Conservation (phyloP, 2,329 filamentous ascomycete species). For the Alternaria brassicicola region DNA sequence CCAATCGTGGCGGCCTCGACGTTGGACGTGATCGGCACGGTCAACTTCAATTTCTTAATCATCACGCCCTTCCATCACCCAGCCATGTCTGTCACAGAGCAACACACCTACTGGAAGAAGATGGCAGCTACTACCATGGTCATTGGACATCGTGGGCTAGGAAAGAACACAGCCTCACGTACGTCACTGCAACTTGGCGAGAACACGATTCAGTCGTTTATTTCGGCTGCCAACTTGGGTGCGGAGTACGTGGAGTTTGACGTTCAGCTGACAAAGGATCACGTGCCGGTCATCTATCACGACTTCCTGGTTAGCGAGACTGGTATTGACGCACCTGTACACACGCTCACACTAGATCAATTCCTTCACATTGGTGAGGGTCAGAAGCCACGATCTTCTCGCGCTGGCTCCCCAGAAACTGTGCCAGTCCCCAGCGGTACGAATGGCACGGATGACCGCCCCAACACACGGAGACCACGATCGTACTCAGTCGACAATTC, state of each 20-base stretch:
- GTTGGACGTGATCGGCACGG: slow-evolving; percentile 87
- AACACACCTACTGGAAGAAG: slow-evolving; percentile 97
- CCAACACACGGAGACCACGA: slow-evolving; percentile 49
- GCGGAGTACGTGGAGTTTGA: slow-evolving; percentile 78
- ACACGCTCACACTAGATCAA: slow-evolving; percentile 92
- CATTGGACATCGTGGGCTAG: slow-evolving; percentile 73
- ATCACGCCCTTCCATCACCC: slow-evolving; percentile 94
- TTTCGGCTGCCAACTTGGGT: slow-evolving; percentile 91
- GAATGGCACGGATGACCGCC: slow-evolving; percentile 24
- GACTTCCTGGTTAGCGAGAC: slow-evolving; percentile 98
- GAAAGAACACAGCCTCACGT: slow-evolving; percentile 85
- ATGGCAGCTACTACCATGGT: slow-evolving; percentile 87
- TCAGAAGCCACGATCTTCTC: slow-evolving; percentile 54
- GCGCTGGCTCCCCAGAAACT: slow-evolving; percentile 54
- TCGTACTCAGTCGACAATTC: slow-evolving; percentile 66
- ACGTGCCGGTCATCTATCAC: slow-evolving; percentile 97
- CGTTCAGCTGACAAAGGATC: slow-evolving; percentile 97
- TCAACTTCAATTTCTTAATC: slow-evolving; percentile 96
- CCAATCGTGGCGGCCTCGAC: slow-evolving; percentile 83
- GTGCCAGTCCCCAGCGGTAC: slow-evolving; percentile 14
- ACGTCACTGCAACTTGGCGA: slow-evolving; percentile 92
- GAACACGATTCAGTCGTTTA: slow-evolving; percentile 95
- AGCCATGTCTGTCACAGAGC: slow-evolving; percentile 88
- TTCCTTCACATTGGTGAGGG: slow-evolving; percentile 84
- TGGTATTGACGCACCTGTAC: slow-evolving; percentile 93